A percentile compares a stretch with the other conserved stretches of the same genome.
Conservation (phyloP, 2,329 filamentous ascomycete species). For the Colletotrichum orbiculare region DNA sequence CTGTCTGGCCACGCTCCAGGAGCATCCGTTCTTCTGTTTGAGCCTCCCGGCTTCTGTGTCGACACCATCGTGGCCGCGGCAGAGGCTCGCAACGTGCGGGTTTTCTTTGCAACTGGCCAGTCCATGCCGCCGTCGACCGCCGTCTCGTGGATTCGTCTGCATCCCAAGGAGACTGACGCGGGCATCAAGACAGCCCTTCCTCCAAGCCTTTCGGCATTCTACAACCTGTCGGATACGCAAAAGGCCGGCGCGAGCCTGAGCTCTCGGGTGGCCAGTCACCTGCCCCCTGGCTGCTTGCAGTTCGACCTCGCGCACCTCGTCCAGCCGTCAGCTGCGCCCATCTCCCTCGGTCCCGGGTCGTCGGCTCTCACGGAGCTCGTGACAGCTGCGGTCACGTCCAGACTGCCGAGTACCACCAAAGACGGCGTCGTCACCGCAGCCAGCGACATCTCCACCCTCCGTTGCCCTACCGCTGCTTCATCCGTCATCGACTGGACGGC, state of each 20-base stretch:
- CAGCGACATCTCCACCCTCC: background rate
- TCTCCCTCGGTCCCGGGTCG: background rate
- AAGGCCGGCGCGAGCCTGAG: background rate
- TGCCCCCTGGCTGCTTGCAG: background rate
- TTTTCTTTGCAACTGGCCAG: background rate
- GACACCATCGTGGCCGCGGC: background rate
- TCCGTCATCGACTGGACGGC: conserved; percentile 14
- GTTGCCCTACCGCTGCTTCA: too few species aligned
- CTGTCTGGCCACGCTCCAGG: background rate
- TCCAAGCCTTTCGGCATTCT: background rate
- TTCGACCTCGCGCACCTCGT: background rate
- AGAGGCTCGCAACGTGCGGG: background rate
- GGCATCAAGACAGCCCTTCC: background rate
- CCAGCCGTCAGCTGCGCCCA: background rate
- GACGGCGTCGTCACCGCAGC: background rate
- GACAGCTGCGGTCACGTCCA: background rate
- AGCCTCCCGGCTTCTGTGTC: conserved; percentile 4
- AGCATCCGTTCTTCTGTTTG: conserved; percentile 6
- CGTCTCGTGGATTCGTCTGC: background rate
- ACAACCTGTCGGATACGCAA: background rate
- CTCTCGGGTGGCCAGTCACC: background rate
- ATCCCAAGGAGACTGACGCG: background rate
- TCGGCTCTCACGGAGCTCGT: background rate
- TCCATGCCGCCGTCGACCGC: background rate
- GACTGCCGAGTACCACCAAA: background rate